These are phyloP conservation scores for Ophiocordyceps sinensis DNA, from an alignment of 2,329 filamentous ascomycete genomes.

Conservation along the genomic window DNA sequence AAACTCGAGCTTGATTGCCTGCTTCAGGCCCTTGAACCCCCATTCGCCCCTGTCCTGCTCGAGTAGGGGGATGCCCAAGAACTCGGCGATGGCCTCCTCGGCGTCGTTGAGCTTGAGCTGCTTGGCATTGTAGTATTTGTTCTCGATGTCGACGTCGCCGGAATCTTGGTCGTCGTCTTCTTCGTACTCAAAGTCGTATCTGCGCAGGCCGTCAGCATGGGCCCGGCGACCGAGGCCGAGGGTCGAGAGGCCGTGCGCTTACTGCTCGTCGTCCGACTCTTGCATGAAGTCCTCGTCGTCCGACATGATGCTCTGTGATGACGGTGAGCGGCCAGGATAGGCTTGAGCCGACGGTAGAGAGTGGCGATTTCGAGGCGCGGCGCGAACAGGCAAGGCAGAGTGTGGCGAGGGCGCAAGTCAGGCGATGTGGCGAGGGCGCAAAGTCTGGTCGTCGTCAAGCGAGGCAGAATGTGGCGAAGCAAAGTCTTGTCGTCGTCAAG, in stretches of 20 bases:
- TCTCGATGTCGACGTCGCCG: constrained; percentile 89
- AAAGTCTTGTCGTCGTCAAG: no score
- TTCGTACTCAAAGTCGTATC: constrained; percentile 96
- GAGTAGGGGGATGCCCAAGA: constrained; percentile 70
- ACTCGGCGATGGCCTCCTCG: constrained; percentile 80
- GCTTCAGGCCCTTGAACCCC: constrained; percentile 97
- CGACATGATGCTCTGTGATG: constrained; percentile 23
- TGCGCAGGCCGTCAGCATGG: constrained; percentile 8
- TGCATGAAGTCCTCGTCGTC: constrained; percentile 37
- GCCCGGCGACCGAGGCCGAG: background rate
- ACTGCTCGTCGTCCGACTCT: constrained; percentile 32
- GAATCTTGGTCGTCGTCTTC: constrained; percentile 79
- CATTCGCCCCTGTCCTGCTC: constrained; percentile 92
- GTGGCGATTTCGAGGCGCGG: no score
- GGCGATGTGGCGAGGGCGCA: no score
- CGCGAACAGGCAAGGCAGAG: no score
- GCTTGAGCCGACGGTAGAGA: no score
- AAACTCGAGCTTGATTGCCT: constrained; percentile 95
- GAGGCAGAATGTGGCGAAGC: no score
- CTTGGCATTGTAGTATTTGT: constrained; percentile 99
- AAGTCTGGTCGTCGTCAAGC: no score
- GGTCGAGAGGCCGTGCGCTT: constrained; percentile 4
- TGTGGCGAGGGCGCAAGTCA: no score
- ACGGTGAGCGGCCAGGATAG: no score
- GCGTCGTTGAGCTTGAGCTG: constrained; percentile 83